phyloP scores from a whole-genome alignment of 1,139 yeast genomes.

The Saccharomyces hybrid region DNA sequence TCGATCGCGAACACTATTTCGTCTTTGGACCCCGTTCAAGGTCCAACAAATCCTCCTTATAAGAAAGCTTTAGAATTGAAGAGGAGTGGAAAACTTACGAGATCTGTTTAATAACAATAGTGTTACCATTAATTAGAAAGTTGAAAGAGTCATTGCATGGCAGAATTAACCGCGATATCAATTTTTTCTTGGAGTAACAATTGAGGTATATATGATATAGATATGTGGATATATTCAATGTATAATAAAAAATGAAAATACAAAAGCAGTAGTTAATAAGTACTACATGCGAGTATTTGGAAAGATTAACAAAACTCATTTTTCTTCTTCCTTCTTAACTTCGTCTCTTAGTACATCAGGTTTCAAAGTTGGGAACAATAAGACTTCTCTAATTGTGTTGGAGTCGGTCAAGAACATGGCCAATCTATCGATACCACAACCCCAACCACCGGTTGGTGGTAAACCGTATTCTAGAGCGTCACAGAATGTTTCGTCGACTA shows the following conservation, averaged over 20 bases:
- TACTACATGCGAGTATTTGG: not conserved
- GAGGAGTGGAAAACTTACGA: conserved; percentile 48
- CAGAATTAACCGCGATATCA: not conserved
- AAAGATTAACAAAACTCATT: not conserved
- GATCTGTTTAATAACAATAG: conserved; percentile 16
- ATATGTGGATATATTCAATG: not conserved
- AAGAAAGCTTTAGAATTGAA: conserved; percentile 84
- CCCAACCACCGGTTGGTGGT: conserved; percentile 99
- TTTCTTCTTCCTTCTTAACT: conserved; percentile 21
- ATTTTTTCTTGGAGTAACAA: not conserved
- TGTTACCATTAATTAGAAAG: not conserved
- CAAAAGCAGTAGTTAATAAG: not conserved
- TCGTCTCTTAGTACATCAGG: conserved; percentile 55
- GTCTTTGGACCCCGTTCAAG: conserved; percentile 75
- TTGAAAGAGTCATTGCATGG: not conserved
- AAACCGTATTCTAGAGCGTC: conserved; percentile 96
- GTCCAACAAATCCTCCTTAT: conserved; percentile 95
- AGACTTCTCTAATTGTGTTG: conserved; percentile 94
- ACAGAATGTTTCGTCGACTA: conserved; percentile 93
- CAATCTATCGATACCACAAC: conserved; percentile 96
- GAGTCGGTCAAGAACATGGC: conserved; percentile 97
- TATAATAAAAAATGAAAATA: not conserved
- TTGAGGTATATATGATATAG: not conserved
- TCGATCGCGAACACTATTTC: not conserved
- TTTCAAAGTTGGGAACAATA: conserved; percentile 96